phyloP scores from a whole-genome alignment of 768 basidiomycete species.

The Suillus weaverae region DNA sequence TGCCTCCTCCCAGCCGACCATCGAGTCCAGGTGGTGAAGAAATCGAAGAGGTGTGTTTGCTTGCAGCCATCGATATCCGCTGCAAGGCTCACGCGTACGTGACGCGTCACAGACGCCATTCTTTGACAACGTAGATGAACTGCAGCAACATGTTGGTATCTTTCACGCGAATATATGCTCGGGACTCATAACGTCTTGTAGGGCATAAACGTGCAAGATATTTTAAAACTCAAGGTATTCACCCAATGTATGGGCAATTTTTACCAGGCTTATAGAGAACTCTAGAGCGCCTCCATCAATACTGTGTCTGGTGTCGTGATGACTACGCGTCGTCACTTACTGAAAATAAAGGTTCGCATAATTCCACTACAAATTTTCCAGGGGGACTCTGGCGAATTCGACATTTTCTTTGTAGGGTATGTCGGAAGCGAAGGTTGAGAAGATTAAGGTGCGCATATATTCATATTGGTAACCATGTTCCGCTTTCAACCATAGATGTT shows the following conservation, averaged over 20 bases:
- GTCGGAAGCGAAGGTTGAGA: conserved; percentile 97
- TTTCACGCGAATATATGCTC: neutral
- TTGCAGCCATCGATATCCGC: neutral
- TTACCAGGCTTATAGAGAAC: neutral
- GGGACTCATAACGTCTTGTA: conserved; percentile 30
- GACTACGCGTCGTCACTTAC: conserved; percentile 85
- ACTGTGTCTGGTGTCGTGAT: conserved; percentile 87
- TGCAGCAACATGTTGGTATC: conserved; percentile 69
- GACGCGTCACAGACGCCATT: conserved; percentile 45
- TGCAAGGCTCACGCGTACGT: conserved; percentile 1
- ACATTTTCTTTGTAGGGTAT: conserved; percentile 60
- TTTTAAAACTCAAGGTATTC: conserved; percentile 83
- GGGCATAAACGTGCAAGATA: conserved; percentile 97
- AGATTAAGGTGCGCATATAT: conserved; percentile 70
- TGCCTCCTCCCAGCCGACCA: conserved; percentile 28
- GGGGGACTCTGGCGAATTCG: neutral
- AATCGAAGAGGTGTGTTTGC: conserved; percentile 40
- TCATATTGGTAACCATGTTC: conserved; percentile 6
- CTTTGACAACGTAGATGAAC: conserved; percentile 82
- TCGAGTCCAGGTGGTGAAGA: conserved; percentile 35
- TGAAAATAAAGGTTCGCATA: conserved; percentile 83
- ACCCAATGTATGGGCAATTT: conserved; percentile 12
- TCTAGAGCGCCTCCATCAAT: conserved; percentile 74
- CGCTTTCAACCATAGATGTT: neutral
- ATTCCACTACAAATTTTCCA: neutral